Evolutionary conservation across 495 filamentous ascomycete species (phyloP), one percentile per base, ranked within the genome.

Genomic region (Penicillium herquei): DNA sequence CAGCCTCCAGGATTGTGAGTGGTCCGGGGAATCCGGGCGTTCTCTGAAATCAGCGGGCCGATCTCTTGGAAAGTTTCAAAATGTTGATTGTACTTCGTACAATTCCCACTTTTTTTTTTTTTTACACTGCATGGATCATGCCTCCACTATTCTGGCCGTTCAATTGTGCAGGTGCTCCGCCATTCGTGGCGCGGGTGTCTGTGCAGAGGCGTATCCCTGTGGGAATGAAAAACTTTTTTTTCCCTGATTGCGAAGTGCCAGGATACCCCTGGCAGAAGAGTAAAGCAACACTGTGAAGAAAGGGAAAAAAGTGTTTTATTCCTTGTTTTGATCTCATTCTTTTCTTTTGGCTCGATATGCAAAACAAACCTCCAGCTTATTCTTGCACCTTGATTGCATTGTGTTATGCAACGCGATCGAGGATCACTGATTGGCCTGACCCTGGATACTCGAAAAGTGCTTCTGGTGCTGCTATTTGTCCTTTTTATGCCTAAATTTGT

Each of bases 1-100:
- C 35, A 49, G 41, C 47, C 51, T 55, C 43, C 51, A 39, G 54
- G 46, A 47, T 33, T 41, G 30, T 65, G 57, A 67, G 52, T 68
- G 63, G 66, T 54, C 56, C 56, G 66, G 63, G 54, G 63, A 54
- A 48, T 32, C 54, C 61, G 66, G 58, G 21, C 37, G 30, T 46
- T 13, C 34, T 37, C 34, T 56, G 42, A 46, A 41, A 7, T 37
- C 50, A 9, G 43, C 59, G 57, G 61, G 52, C 49, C 62, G 56
- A 61, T 65, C 62, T 55, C 55, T 50, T 31, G 44, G 34, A 40
- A 43, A 26, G 26, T 33, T 26, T 32, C 18, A n/a, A 39, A 34
- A 54, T 55, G 33, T 55, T 56, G 51, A 59, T 65, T 50, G 56
- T 51, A 26, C 21, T 26, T 26, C 21, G 21, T 57, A 50, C 30